These are phyloP conservation scores for Suillus tomentosus DNA, from an alignment of 768 basidiomycete genomes.

Conservation along the genomic window DNA sequence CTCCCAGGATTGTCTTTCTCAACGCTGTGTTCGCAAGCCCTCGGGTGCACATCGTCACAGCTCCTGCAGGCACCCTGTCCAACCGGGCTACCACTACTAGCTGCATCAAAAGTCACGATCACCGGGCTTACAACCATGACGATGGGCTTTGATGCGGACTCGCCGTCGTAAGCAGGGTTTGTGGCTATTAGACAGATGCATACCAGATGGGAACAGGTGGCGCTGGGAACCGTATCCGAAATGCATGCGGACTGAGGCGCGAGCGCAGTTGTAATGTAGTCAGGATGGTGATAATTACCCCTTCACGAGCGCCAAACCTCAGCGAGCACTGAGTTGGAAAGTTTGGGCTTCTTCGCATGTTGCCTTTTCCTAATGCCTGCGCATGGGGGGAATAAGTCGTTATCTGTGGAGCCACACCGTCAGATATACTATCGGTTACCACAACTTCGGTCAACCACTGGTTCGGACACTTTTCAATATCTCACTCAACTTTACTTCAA, in stretches of 20 bases:
- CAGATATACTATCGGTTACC: too few relatives aligned
- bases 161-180: not conserved
- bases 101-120: not conserved
- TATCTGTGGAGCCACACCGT: not conserved
- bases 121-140: not conserved
- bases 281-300: not conserved
- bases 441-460: too few relatives aligned
- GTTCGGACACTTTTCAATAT: too few relatives aligned
- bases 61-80: not conserved
- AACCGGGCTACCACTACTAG: not conserved
- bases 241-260: not conserved
- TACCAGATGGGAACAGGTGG: slow-evolving; percentile 1
- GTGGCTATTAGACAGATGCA: not conserved
- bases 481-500: too few relatives aligned
- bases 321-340: not conserved
- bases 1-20: not conserved
- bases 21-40: not conserved
- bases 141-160: not conserved
- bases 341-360: not conserved
- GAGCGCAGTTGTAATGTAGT: not conserved
- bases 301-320: not conserved
- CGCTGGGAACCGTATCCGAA: not conserved
- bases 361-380: too few relatives aligned
- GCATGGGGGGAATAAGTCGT: not conserved
- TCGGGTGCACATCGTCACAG: not conserved